A percentile compares a stretch with the other conserved stretches of the same genome.
These are phyloP conservation scores for Cyclocybe cylindracea DNA, from an alignment of 768 basidiomycete genomes.

Conservation along the genomic window DNA sequence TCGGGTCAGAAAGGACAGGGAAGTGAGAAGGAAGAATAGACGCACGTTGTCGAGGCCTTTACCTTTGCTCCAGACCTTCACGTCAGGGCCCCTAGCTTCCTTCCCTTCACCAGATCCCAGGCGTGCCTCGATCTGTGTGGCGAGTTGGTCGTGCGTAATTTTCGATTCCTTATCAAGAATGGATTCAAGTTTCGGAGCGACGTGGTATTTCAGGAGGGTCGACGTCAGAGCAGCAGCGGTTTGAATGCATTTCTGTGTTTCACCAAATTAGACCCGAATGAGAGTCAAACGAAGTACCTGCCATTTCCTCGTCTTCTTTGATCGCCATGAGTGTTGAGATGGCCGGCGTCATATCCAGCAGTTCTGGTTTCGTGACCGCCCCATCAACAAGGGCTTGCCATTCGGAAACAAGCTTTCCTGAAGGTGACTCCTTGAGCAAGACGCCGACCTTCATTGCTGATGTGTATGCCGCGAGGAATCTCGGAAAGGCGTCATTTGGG, in stretches of 20 bases:
- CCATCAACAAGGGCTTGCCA: conserved; percentile 72
- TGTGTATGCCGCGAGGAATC: conserved; percentile 64
- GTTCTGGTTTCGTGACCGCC: conserved; percentile 62
- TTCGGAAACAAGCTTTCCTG: conserved; percentile 85
- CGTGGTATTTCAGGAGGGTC: conserved; percentile 82
- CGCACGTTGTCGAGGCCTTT: conserved; percentile 74
- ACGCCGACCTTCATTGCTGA: conserved; percentile 68
- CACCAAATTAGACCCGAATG: neutral
- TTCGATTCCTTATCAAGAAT: conserved; percentile 92
- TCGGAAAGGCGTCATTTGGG: conserved; percentile 70
- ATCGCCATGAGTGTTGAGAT: conserved; percentile 80
- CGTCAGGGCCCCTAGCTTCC: conserved; percentile 82
- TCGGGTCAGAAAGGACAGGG: conserved; percentile 2
- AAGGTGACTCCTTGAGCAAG: conserved; percentile 79
- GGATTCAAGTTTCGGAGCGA: conserved; percentile 83
- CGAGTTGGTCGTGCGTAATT: conserved; percentile 85
- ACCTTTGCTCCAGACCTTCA: conserved; percentile 88
- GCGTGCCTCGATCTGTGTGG: conserved; percentile 83
- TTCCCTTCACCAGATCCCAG: conserved; percentile 84
- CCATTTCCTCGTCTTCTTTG: conserved; percentile 92
- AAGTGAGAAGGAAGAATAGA: conserved; percentile 11
- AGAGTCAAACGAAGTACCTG: conserved; percentile 37
- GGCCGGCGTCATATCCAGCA: conserved; percentile 76
- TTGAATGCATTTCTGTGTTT: conserved; percentile 70
- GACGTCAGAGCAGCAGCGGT: conserved; percentile 79